These are phyloP conservation scores for Hirsutella rhossiliensis DNA, from an alignment of 2,329 filamentous ascomycete species.

Conservation along the genomic window DNA sequence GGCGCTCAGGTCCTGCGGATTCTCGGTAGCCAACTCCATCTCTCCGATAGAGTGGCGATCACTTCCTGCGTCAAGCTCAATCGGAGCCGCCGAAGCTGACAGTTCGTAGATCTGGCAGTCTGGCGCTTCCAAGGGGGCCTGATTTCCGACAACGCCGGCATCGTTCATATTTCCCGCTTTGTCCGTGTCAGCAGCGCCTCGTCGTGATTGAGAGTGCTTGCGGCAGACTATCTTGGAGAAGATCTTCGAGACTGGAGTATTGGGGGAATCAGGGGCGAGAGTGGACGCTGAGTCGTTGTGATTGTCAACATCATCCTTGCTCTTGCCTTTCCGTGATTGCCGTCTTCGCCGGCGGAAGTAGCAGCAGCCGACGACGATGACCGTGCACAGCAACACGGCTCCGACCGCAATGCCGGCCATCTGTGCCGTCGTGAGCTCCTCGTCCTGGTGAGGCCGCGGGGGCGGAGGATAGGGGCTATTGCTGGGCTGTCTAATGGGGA, in stretches of 20 bases:
- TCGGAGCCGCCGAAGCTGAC: slow-evolving; percentile 31
- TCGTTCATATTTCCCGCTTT: neutral
- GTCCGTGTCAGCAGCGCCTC: slow-evolving; percentile 6
- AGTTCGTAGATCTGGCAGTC: slow-evolving; percentile 41
- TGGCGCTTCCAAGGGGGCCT: slow-evolving; percentile 18
- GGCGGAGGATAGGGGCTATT: slow-evolving; percentile 36
- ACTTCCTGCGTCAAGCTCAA: slow-evolving; percentile 33
- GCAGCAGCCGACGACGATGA: slow-evolving; percentile 18
- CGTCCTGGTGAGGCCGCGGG: slow-evolving; percentile 5
- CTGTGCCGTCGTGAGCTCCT: slow-evolving; percentile 25
- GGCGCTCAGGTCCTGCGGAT: slow-evolving; percentile 26
- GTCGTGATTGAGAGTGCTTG: slow-evolving; percentile 19
- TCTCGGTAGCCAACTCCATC: slow-evolving; percentile 27
- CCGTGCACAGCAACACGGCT: slow-evolving; percentile 19
- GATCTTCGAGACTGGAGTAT: slow-evolving; percentile 12
- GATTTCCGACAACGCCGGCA: slow-evolving; percentile 7
- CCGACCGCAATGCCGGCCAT: slow-evolving; percentile 35
- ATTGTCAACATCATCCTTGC: slow-evolving; percentile 15
- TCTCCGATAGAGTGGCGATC: slow-evolving; percentile 25
- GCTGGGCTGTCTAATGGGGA: slow-evolving; percentile 27
- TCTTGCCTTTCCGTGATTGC: slow-evolving; percentile 12
- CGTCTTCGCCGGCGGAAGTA: slow-evolving; percentile 22
- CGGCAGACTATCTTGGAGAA: slow-evolving; percentile 29
- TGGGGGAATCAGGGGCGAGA: slow-evolving; percentile 14
- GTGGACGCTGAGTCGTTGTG: slow-evolving; percentile 24